Conservation (phyloP, 805 yeast genomes). For the Starmerella kuoi region DNA sequence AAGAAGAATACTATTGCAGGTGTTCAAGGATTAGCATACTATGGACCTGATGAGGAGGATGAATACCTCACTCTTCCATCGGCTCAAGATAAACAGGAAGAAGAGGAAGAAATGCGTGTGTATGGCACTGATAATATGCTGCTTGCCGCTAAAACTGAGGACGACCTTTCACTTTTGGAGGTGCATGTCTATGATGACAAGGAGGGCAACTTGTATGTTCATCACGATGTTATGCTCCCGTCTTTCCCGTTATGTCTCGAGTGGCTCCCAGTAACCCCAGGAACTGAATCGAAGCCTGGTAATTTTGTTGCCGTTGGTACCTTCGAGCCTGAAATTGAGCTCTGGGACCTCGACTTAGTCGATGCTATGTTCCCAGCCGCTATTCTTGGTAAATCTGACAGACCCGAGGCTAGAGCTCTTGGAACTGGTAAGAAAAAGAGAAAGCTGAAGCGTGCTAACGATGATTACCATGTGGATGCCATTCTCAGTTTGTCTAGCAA, state of each 20-base stretch:
- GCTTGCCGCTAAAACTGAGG: constrained; percentile 89
- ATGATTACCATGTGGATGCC: constrained; percentile 87
- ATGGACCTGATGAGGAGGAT: constrained; percentile 38
- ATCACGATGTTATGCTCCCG: constrained; percentile 93
- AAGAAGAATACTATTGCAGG: constrained; percentile 38
- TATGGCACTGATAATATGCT: constrained; percentile 83
- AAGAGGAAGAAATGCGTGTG: constrained; percentile 70
- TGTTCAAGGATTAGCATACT: constrained; percentile 32
- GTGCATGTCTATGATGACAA: constrained; percentile 91
- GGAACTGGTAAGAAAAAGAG: constrained; percentile 35
- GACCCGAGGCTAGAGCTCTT: constrained; percentile 24
- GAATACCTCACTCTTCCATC: constrained; percentile 43
- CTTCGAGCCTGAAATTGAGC: constrained; percentile 92
- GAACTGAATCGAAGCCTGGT: constrained; percentile 41
- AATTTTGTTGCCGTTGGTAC: constrained; percentile 96
- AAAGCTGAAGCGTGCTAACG: constrained; percentile 41
- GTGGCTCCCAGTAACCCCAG: constrained; percentile 58
- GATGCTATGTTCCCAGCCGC: constrained; percentile 93
- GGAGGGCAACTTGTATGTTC: constrained; percentile 73
- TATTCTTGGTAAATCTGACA: constrained; percentile 60
- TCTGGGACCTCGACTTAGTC: constrained; percentile 87
- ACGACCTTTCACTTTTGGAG: constrained; percentile 82
- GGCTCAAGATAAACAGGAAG: constrained; percentile 57
- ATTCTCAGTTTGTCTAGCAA: constrained; percentile 79
- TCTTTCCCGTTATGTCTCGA: constrained; percentile 94